Evolutionary conservation across 179 eudicot genomes (phyloP).

Genomic region (Beta macrorhiza): DNA sequence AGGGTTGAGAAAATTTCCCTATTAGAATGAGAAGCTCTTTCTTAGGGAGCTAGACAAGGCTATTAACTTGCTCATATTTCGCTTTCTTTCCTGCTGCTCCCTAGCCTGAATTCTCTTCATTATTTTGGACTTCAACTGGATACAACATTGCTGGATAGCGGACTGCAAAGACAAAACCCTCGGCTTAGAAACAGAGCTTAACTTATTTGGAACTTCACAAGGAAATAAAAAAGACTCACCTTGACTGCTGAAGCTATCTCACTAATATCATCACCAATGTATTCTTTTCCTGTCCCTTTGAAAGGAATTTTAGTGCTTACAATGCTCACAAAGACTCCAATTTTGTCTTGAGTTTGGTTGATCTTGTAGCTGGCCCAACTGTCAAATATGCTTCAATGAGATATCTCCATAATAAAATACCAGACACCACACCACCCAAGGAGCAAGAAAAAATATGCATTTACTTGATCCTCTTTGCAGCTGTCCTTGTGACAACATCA

Average conservation of each 20-base stretch:
- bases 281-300: slow-evolving; percentile 99
- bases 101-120: slow-evolving; percentile 90
- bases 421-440: neutral
- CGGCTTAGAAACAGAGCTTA: slow-evolving; percentile 8
- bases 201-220: neutral
- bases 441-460: slow-evolving; percentile 1
- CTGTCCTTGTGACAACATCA: slow-evolving; percentile 97
- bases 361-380: slow-evolving; percentile 96
- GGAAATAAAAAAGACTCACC: slow-evolving; percentile 38
- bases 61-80: slow-evolving; percentile 82
- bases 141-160: slow-evolving; percentile 88
- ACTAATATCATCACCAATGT: slow-evolving; percentile 96
- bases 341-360: slow-evolving; percentile 89
- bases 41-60: neutral
- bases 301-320: slow-evolving; percentile 98
- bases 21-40: neutral
- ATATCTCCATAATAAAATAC: slow-evolving; percentile 15
- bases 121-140: slow-evolving; percentile 86
- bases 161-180: slow-evolving; percentile 40
- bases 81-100: slow-evolving; percentile 97
- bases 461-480: slow-evolving; percentile 91
- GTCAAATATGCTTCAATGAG: slow-evolving; percentile 37
- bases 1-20: no score
- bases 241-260: slow-evolving; percentile 94
- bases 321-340: slow-evolving; percentile 97